Conservation (phyloP, 768 basidiomycete species). For the Pleurotus citrinopileatus region DNA sequence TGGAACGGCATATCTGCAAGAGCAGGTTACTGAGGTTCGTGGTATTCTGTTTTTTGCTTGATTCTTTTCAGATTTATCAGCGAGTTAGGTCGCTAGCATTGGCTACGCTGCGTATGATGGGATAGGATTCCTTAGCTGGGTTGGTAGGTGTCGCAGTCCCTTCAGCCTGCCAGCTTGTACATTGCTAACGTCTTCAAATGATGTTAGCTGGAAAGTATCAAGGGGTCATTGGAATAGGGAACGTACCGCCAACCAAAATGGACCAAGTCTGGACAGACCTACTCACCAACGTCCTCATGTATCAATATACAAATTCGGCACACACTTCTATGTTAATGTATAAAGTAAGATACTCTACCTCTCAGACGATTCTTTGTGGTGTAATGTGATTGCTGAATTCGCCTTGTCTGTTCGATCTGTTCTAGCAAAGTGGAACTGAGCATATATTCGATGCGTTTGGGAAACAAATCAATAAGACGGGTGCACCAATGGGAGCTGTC, state of each 20-base stretch:
- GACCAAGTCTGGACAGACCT: constrained; percentile 6
- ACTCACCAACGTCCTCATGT: constrained; percentile 4
- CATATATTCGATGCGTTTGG: constrained; percentile 7
- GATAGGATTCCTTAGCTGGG: constrained; percentile 3
- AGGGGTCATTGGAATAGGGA: not conserved
- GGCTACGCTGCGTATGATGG: constrained; percentile 7
- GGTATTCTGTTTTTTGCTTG: not conserved
- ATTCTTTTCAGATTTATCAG: too few species aligned
- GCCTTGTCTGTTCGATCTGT: too few species aligned
- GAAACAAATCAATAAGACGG: not conserved
- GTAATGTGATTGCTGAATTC: too few species aligned
- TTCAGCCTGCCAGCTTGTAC: not conserved
- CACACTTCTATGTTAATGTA: constrained; percentile 8
- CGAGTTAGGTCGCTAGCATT: not conserved
- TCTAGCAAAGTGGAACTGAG: constrained; percentile 8
- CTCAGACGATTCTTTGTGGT: too few species aligned
- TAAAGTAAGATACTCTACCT: not conserved
- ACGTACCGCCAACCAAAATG: not conserved
- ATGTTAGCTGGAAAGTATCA: constrained; percentile 2
- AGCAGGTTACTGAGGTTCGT: not conserved
- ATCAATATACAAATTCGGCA: constrained; percentile 4
- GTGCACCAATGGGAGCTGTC: not conserved
- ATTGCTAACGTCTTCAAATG: not conserved
- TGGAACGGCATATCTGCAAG: not conserved
- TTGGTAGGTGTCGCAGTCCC: not conserved